phyloP scores from a whole-genome alignment of 805 yeast genomes.

The Maudiozyma pseudohumilis region DNA sequence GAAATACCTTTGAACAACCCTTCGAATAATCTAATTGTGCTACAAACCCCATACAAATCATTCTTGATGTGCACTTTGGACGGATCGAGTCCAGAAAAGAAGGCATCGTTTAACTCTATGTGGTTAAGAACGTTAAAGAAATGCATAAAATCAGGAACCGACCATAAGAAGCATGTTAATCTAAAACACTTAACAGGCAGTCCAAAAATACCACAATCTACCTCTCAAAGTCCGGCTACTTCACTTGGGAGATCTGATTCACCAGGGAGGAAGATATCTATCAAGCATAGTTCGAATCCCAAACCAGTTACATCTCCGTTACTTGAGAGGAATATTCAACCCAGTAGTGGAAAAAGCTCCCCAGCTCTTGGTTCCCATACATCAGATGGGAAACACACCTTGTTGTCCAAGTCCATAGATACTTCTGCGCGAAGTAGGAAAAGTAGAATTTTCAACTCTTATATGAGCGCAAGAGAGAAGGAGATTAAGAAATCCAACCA shows the following conservation, averaged over 20 bases:
- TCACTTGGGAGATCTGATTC: too few relatives aligned
- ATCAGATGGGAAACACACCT: conserved; percentile 5
- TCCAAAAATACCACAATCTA: conserved; percentile 2
- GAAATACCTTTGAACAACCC: conserved; percentile 43
- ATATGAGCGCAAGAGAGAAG: conserved; percentile 20
- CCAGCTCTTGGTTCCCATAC: conserved; percentile 13
- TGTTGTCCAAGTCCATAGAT: conserved; percentile 2
- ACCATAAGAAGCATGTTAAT: conserved; percentile 16
- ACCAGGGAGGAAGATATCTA: background rate
- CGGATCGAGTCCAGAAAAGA: conserved; percentile 34
- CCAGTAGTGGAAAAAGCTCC: background rate
- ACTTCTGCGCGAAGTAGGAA: conserved; percentile 3
- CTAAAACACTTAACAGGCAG: background rate
- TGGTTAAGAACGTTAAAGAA: conserved; percentile 52
- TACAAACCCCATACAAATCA: conserved; percentile 45
- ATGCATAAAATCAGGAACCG: conserved; percentile 40
- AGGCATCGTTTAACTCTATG: conserved; percentile 22
- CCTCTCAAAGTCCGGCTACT: too few relatives aligned
- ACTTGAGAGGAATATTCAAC: too few relatives aligned
- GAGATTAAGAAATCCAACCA: conserved; percentile 6
- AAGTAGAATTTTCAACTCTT: conserved; percentile 28
- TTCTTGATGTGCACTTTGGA: conserved; percentile 28
- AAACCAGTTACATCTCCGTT: background rate
- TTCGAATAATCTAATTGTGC: conserved; percentile 37
- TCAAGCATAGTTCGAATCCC: background rate